phyloP scores from a whole-genome alignment of 2,329 filamentous ascomycete species.

The Cladosporium sp. region DNA sequence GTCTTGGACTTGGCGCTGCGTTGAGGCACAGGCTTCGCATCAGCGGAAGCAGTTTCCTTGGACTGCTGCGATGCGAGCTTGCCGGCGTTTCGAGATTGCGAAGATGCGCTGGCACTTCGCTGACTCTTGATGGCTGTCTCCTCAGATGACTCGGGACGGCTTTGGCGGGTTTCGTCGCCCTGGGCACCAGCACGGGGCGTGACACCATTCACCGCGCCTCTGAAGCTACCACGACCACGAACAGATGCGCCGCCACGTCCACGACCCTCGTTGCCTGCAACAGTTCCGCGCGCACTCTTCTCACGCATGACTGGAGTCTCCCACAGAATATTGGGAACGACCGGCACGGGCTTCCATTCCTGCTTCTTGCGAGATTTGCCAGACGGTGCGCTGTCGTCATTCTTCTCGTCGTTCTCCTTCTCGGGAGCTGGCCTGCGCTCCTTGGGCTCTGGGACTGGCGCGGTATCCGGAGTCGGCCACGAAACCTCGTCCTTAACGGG shows the following conservation, averaged over 20 bases:
- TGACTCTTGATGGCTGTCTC: slow-evolving; percentile 7
- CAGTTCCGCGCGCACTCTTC: slow-evolving; percentile 22
- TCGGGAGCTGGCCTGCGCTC: slow-evolving; percentile 70
- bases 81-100: slow-evolving; percentile 3
- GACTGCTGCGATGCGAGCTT: slow-evolving; percentile 9
- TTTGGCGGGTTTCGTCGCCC: slow-evolving; percentile 2
- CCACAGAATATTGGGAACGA: slow-evolving; percentile 82
- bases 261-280: slow-evolving; percentile 52
- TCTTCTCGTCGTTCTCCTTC: slow-evolving; percentile 67
- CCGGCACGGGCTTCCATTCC: slow-evolving; percentile 81
- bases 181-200: slow-evolving; percentile 20
- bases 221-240: slow-evolving; percentile 44
- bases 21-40: slow-evolving; percentile 1
- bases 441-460: slow-evolving; percentile 59
- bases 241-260: slow-evolving; percentile 56
- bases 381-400: slow-evolving; percentile 54
- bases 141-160: slow-evolving; percentile 9
- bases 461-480: slow-evolving; percentile 89
- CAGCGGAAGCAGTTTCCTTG: not conserved
- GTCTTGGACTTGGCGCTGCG: slow-evolving; percentile 13
- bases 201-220: slow-evolving; percentile 31
- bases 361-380: slow-evolving; percentile 67
- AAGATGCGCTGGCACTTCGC: slow-evolving; percentile 13
- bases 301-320: slow-evolving; percentile 66
- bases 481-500: slow-evolving; percentile 73